phyloP scores from a whole-genome alignment of 2,329 filamentous ascomycete species.

The Zymoseptoria brevis region DNA sequence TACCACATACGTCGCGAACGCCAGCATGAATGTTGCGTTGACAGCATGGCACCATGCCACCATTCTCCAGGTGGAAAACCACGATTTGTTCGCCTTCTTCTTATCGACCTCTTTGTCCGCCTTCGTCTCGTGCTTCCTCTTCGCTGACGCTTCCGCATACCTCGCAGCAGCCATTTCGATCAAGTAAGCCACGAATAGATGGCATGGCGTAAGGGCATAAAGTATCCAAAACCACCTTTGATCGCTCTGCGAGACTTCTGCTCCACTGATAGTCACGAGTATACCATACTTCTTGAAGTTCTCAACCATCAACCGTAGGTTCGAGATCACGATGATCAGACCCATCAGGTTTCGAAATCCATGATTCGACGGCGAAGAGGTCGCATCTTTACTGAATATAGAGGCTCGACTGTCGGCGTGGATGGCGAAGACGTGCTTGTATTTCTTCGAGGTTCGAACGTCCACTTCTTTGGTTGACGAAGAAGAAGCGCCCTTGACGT shows the following conservation, averaged over 20 bases:
- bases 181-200: conserved; percentile 80
- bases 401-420: conserved; percentile 67
- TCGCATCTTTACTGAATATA: conserved; percentile 76
- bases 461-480: too few species aligned
- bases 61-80: conserved; percentile 59
- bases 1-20: conserved; percentile 73
- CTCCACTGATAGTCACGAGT: conserved; percentile 72
- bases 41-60: conserved; percentile 66
- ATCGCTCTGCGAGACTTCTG: conserved; percentile 18
- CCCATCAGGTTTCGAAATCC: conserved; percentile 97
- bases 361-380: conserved; percentile 69
- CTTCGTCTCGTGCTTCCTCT: conserved; percentile 36
- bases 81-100: conserved; percentile 14
- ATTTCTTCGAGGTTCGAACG: conserved; percentile 49
- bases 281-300: conserved; percentile 98
- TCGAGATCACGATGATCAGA: conserved; percentile 84
- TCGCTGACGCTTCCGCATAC: conserved; percentile 62
- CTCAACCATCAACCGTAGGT: conserved; percentile 88
- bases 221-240: conserved; percentile 44
- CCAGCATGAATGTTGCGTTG: conserved; percentile 75
- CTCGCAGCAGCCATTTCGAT: conserved; percentile 79
- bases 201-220: conserved; percentile 81
- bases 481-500: neutral
- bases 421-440: conserved; percentile 84
- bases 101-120: conserved; percentile 40